Base-by-base conservation (phyloP, 441 rosid species). In the Macaranga tanarius region DNA sequence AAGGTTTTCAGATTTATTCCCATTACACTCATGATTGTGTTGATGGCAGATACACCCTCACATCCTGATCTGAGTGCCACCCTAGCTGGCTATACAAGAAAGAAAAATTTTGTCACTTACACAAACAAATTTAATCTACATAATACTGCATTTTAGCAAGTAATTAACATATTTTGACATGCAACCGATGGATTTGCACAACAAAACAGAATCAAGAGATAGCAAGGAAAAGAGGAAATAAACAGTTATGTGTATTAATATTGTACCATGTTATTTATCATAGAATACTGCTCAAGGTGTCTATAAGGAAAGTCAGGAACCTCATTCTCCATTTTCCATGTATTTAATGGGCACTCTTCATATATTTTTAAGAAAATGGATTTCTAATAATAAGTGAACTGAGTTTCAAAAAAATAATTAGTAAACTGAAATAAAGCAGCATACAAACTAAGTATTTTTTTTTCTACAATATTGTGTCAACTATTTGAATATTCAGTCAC, bases 11-110 rank as follows among this genome's bases (percentile, higher is more conserved):
- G 89, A 84, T 87, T 83, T 76, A 95, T 87, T 76, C 98, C 98
- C 97, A 92, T 91, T 40, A 95, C 92, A 34, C 99, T 95, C 98
- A 90, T 90, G 85, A 95, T 92, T 22, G 99, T 95, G 75, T 95
- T 92, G 56, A 92, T 92, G 19, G 97, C 96, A 83, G 98, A 19
- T 55, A 95, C 48, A 11, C 99, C 97, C 74, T 95, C 96, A 51
- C 96, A 89, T 44, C 98, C 97, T 28, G 93, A 81, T 47, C 72
- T 88, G 52, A 92, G 82, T 61, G 98, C 83, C 76, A 87, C 95
- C 79, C 95, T 87, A 48, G 98, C 92, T 34, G 99, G 99, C 99
- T 95, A 75, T 67, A 79, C 34, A 74, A 52, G 48, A 59, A 66
- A 72, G 59, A 65, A 75, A 75, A 50, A 69, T 26, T 38, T 13